These are phyloP conservation scores for Neurospora sp. DNA, from an alignment of 495 filamentous ascomycete genomes.

Conservation along the genomic window DNA sequence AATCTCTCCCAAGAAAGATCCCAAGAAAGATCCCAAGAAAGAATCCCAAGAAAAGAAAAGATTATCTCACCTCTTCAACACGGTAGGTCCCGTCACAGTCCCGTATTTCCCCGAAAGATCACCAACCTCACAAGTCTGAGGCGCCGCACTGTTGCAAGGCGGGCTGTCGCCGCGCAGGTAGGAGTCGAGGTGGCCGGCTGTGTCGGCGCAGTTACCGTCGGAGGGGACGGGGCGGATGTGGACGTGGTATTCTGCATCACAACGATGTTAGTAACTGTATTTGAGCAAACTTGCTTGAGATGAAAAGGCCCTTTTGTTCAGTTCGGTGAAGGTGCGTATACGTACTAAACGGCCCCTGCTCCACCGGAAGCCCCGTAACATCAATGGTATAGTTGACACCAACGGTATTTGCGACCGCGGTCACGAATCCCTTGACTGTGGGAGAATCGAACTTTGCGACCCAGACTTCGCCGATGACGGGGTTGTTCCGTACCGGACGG, in stretches of 20 bases:
- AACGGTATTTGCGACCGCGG: conserved; percentile 37
- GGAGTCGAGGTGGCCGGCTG: conserved; percentile 47
- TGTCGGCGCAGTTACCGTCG: conserved; percentile 65
- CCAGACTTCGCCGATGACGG: conserved; percentile 42
- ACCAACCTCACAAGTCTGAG: conserved; percentile 68
- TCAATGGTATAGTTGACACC: conserved; percentile 53
- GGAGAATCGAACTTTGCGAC: conserved; percentile 35
- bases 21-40: too few species aligned
- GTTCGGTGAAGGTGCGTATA: conserved; percentile 4
- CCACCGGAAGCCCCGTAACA: conserved; percentile 51
- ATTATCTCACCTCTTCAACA: conserved; percentile 21
- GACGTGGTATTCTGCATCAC: conserved; percentile 60
- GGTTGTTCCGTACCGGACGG: conserved; percentile 47
- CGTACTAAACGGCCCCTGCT: conserved; percentile 58
- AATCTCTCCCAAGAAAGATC: too few species aligned
- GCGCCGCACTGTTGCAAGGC: conserved; percentile 49
- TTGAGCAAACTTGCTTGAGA: neutral
- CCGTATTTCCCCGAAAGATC: conserved; percentile 78
- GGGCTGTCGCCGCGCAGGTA: conserved; percentile 50
- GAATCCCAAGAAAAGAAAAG: too few species aligned
- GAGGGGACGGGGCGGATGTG: conserved; percentile 59
- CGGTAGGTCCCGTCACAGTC: conserved; percentile 38
- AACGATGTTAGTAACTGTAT: conserved; percentile 5
- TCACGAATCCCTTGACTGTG: conserved; percentile 49
- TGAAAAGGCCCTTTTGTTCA: neutral